Base-by-base conservation (phyloP, 805 yeast genomes). In the Ogataea parapolymorpha region DNA sequence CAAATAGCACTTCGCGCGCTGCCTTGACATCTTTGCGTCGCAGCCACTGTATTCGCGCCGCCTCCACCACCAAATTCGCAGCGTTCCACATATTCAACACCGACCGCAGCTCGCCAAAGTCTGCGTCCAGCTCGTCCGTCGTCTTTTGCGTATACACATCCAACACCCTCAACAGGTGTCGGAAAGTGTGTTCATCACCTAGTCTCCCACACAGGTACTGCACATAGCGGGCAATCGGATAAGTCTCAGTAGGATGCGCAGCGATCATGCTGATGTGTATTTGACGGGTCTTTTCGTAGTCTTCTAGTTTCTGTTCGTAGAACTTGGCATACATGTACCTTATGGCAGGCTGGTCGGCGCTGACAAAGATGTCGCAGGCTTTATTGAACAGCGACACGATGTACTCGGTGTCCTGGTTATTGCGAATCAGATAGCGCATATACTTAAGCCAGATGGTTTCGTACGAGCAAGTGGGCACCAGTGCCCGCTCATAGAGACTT, bases 391-490 rank as follows among this genome's bases (percentile, higher is more conserved):
- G 55, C 5, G 43, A 35, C 5, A 49, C 12, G 13, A 63, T 49
- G n/a, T 23, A 32, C 10, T 56, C 55, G 2, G 61, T 66, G 23
- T 59, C 54, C 3, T 55, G 49, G 3, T 52, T 39, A 45, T 51
- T 47, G 2, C 50, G 51, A 16, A 73, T 61, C 18, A 77, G 53
- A 73, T 80, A 88, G 3, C 74, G 62, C 6, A 77, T 44, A 56
- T 84, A 90, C 40, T 72, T 72, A 13, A 78, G 54, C 98, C 98
- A 91, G 14, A 87, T 57, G 12, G 66, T 66, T 24, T 77, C 78
- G 34, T 72, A 66, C 15, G 63, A 62, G 29, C 89, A 84, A 38
- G 81, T 74, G 0, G 95, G 86, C 1, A 85, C 66, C 9, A 91
- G 63, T 13, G 87, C 77, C 42, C 96, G 70, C 57, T 85, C 91